Conservation (phyloP, 192 early-diverging fungal genomes). For the Backusella morwellensis region DNA sequence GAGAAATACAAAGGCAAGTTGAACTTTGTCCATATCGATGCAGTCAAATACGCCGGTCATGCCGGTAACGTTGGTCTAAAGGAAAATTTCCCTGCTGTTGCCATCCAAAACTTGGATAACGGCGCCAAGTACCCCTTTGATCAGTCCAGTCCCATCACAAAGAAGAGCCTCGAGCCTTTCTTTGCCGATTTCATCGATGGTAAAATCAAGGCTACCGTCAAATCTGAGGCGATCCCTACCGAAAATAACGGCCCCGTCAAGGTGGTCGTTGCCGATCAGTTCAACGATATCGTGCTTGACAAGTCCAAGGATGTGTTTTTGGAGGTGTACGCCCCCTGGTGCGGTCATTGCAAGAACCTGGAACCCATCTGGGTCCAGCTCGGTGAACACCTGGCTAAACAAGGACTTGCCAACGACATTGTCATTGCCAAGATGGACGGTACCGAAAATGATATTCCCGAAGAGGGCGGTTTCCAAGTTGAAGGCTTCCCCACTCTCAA, state of each 20-base stretch:
- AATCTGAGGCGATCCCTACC: constrained; percentile 81
- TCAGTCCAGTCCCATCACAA: constrained; percentile 63
- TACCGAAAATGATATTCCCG: constrained; percentile 91
- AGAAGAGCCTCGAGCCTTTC: constrained; percentile 58
- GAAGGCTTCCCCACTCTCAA: constrained; percentile 95
- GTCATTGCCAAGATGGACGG: constrained; percentile 92
- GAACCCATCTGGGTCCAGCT: constrained; percentile 86
- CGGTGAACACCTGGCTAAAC: constrained; percentile 47
- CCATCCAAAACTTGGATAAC: constrained; percentile 74
- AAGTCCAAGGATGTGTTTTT: constrained; percentile 86
- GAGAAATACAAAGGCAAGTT: constrained; percentile 86
- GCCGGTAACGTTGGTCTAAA: constrained; percentile 88
- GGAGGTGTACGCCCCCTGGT: constrained; percentile 92
- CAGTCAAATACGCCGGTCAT: constrained; percentile 79
- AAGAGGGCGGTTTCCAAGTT: constrained; percentile 61
- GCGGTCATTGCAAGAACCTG: constrained; percentile 75
- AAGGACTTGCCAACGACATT: constrained; percentile 30
- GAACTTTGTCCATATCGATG: constrained; percentile 92
- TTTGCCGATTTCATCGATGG: constrained; percentile 65
- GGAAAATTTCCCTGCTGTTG: constrained; percentile 91
- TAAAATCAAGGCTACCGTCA: constrained; percentile 72
- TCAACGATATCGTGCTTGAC: constrained; percentile 83
- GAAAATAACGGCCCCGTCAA: constrained; percentile 85
- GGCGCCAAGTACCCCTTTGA: constrained; percentile 86
- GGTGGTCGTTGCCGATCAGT: constrained; percentile 84